Evolutionary conservation across 2,329 filamentous ascomycete species (phyloP).

Genomic region (Cladosporium velox): DNA sequence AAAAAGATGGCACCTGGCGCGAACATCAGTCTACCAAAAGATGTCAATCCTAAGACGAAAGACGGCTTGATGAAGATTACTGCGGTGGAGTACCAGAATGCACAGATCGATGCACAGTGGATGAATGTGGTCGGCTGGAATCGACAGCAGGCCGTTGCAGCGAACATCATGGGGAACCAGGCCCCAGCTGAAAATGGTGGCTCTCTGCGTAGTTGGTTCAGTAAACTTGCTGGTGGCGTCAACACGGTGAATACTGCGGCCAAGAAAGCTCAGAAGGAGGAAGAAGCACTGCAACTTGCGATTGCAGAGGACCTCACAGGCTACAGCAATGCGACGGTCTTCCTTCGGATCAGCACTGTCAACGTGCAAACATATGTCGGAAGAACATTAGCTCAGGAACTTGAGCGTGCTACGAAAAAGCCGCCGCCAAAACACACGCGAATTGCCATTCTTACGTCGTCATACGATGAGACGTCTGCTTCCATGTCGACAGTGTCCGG

Average conservation of each 20-base stretch:
- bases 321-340: constrained; percentile 75
- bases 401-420: constrained; percentile 96
- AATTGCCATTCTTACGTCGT: constrained; percentile 85
- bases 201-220: constrained; percentile 73
- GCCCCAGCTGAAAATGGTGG: constrained; percentile 38
- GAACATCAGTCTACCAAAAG: constrained; percentile 70
- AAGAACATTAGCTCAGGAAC: constrained; percentile 73
- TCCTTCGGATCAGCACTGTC: constrained; percentile 84
- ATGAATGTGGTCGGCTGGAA: constrained; percentile 90
- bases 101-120: constrained; percentile 88
- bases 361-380: constrained; percentile 75
- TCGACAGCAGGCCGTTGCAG: constrained; percentile 43
- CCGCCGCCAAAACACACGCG: constrained; percentile 86
- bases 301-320: constrained; percentile 72
- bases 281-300: constrained; percentile 62
- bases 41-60: constrained; percentile 78
- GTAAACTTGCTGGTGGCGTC: constrained; percentile 54
- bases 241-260: constrained; percentile 55
- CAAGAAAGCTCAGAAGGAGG: constrained; percentile 62
- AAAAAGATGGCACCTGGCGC: constrained; percentile 85
- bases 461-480: constrained; percentile 76
- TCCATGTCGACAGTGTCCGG: constrained; percentile 59
- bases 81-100: constrained; percentile 79
- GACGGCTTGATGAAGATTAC: constrained; percentile 86
- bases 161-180: constrained; percentile 48